Base-by-base conservation (phyloP, 106 monocot species). In the Iris macrosiphon region DNA sequence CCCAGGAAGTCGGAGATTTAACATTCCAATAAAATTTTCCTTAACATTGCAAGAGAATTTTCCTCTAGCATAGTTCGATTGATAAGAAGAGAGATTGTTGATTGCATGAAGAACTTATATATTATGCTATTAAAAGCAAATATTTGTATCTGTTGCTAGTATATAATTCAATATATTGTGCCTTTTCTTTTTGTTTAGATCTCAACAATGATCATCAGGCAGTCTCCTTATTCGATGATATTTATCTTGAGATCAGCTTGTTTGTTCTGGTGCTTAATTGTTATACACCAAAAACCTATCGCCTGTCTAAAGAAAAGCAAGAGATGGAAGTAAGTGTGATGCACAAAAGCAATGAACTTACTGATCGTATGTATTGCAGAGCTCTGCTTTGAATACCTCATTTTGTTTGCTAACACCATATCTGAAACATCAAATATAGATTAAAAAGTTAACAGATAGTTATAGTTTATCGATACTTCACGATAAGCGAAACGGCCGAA, bases 331-430 rank as follows among this genome's bases (percentile, higher is more conserved):
- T 11, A 4, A 43, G 15, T 15, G n/a, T 15, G 43, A 43, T 43
- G 2, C 19, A 35, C 4, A 12, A 24, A 14, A 7, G 7, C 17
- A 16, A 57, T 39, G 17, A 9, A 50, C 82, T 66, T 56, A 87
- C 87, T 74, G 56, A 27, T 62, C 72, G 60, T 93, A 85, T 30
- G 80, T 55, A 44, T 80, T 76, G 60, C 65, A 66, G 11, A 85
- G 75, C 72, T 80, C 85, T 26, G 58, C 65, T 67, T 52, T 76
- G 61, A 85, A 80, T 23, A 76, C 72, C 19, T 65, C 76, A 53
- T 85, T 68, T 55, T 76, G 60, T 40, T 55, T 72, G 48, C 66
- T 72, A 33, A 82, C 72, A 25, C 98, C 98, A 60, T 83, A 98
- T 65, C 98, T 98, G 64, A 23, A 63, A 66, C 16, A 48, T 13